These are phyloP conservation scores for Phialophora verrucosa DNA, from an alignment of 2,329 filamentous ascomycete species.

Conservation along the genomic window DNA sequence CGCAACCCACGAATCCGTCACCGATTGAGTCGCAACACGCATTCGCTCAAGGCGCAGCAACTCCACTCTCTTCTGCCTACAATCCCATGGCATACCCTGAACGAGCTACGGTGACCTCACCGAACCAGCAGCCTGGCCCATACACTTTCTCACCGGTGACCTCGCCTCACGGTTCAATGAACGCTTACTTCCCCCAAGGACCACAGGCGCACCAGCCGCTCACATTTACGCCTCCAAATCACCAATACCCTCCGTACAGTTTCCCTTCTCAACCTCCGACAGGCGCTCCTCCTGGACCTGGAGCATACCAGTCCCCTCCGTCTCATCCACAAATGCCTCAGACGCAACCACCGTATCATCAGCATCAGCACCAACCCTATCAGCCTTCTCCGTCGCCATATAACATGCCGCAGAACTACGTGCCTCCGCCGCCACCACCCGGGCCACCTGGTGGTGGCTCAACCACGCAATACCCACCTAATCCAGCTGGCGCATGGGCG, in stretches of 20 bases:
- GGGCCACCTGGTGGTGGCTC: conserved; percentile 61
- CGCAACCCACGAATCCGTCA: conserved; percentile 31
- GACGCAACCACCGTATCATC: conserved; percentile 45
- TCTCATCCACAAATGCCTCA: conserved; percentile 39
- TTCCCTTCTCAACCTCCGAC: conserved; percentile 40
- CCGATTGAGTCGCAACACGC: conserved; percentile 34
- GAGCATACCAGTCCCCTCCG: conserved; percentile 27
- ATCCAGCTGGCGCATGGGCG: conserved; percentile 46
- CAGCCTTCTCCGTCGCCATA: conserved; percentile 50
- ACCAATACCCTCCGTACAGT: conserved; percentile 31
- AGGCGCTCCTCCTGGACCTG: conserved; percentile 47
- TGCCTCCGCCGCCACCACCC: conserved; percentile 70
- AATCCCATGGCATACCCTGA: conserved; percentile 58
- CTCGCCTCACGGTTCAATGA: conserved; percentile 26
- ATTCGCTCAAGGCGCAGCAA: conserved; percentile 47
- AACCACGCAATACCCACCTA: conserved; percentile 58
- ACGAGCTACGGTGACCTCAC: conserved; percentile 26
- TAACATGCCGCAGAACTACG: conserved; percentile 66
- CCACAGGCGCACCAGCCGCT: conserved; percentile 25
- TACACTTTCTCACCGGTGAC: conserved; percentile 34
- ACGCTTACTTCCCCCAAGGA: conserved; percentile 26
- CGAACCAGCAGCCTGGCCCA: conserved; percentile 25
- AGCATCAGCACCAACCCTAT: conserved; percentile 47
- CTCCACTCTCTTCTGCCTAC: conserved; percentile 52
- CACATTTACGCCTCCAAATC: conserved; percentile 35